phyloP scores from a whole-genome alignment of 495 filamentous ascomycete species.

The Talaromyces thailandensis region DNA sequence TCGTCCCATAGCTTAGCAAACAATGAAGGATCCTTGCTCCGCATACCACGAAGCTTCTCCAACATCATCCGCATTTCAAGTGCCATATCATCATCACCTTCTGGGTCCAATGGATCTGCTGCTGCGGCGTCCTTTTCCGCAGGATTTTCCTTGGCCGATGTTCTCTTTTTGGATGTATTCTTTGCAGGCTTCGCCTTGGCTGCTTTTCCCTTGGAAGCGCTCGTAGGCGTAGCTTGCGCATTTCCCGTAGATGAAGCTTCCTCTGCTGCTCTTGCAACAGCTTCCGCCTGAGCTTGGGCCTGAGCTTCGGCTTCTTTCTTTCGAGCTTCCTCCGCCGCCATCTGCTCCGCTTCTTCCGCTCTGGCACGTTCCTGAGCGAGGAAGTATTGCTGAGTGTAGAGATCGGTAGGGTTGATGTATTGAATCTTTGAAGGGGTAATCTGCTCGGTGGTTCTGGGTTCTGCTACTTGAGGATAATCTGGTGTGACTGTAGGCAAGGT shows the following conservation, averaged over 20 bases:
- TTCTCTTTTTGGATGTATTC: constrained; percentile 1
- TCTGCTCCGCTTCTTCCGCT: constrained; percentile 10
- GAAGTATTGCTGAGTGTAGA: constrained; percentile 19
- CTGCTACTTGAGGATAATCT: background rate
- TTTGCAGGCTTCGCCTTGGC: background rate
- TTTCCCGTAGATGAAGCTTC: background rate
- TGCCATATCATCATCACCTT: constrained; percentile 15
- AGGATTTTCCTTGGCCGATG: background rate
- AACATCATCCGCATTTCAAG: constrained; percentile 27
- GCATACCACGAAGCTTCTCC: constrained; percentile 25
- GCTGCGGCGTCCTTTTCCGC: background rate
- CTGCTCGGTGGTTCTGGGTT: background rate
- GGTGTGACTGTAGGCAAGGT: background rate
- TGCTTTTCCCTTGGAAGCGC: background rate
- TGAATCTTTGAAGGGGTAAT: constrained; percentile 3
- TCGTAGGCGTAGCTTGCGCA: constrained; percentile 2
- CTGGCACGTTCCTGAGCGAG: constrained; percentile 12
- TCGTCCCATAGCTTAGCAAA: constrained; percentile 25
- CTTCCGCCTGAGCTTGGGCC: background rate
- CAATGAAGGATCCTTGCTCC: constrained; percentile 21
- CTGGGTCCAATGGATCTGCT: background rate
- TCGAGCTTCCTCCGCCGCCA: background rate
- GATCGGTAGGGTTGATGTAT: constrained; percentile 15
- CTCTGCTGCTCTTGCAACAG: constrained; percentile 2
- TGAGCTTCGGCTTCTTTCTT: constrained; percentile 5